phyloP scores from a whole-genome alignment of 1,139 yeast species.

The Lodderomyces elongisporus region DNA sequence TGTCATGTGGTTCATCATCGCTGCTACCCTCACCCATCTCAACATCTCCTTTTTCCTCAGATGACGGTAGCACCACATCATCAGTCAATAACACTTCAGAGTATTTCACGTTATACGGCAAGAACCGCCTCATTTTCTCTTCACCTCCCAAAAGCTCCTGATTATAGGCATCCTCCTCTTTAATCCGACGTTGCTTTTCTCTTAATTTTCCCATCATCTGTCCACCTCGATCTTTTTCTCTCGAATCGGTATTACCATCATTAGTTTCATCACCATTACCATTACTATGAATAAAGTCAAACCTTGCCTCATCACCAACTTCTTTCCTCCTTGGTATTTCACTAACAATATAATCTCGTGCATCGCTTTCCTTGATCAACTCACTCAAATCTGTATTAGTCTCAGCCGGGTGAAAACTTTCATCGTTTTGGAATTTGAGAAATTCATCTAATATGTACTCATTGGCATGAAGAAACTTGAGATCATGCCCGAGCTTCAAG shows the following conservation, averaged over 20 bases:
- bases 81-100: slow-evolving; percentile 1
- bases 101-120: slow-evolving; percentile 7
- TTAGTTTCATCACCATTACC: background rate
- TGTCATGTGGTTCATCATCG: background rate
- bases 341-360: background rate
- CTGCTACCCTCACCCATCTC: background rate
- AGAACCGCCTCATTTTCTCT: slow-evolving; percentile 1
- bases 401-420: slow-evolving; percentile 25
- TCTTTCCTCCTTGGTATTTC: slow-evolving; percentile 8
- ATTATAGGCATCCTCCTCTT: background rate
- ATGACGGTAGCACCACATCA: too few relatives aligned
- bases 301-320: background rate
- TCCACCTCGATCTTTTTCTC: too few relatives aligned
- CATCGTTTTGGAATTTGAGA: slow-evolving; percentile 24
- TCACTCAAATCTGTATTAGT: slow-evolving; percentile 7
- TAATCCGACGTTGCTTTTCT: background rate
- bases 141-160: slow-evolving; percentile 1
- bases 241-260: too few relatives aligned
- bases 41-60: too few relatives aligned
- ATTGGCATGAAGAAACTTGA: slow-evolving; percentile 32
- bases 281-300: background rate
- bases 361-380: background rate
- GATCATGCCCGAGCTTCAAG: slow-evolving; percentile 38
- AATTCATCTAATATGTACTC: slow-evolving; percentile 22
- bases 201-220: background rate